A percentile compares a stretch with the other conserved stretches of the same genome.
Evolutionary conservation across 225 moss, liverwort and hornwort genomes (phyloP).

Genomic region (Bryum argenteum): DNA sequence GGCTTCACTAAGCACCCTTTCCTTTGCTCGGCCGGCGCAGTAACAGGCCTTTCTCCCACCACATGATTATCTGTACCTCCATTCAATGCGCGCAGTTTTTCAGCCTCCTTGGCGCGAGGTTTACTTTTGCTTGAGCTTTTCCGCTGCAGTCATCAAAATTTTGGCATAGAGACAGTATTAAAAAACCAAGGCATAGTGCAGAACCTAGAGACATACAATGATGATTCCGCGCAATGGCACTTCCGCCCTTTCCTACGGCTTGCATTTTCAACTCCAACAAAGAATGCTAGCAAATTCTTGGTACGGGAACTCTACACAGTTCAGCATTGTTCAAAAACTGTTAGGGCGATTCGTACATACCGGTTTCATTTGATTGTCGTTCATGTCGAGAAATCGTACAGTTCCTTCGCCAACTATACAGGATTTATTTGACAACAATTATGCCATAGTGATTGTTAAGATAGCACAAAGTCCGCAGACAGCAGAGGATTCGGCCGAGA

Average conservation of each 20-base stretch:
- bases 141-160: background rate
- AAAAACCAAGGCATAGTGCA: too few relatives aligned
- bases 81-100: background rate
- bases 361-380: conserved; percentile 15
- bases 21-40: conserved; percentile 6
- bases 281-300: too few relatives aligned
- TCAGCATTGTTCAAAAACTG: background rate
- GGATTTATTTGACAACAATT: background rate
- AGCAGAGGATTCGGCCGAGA: conserved; percentile 1
- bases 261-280: background rate
- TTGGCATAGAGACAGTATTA: background rate
- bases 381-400: conserved; percentile 16
- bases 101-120: conserved; percentile 13
- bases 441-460: background rate
- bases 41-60: conserved; percentile 12
- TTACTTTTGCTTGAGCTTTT: conserved; percentile 16
- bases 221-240: background rate
- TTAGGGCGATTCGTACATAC: conserved; percentile 12
- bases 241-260: conserved; percentile 5
- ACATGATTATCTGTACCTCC: background rate
- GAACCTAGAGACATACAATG: too few relatives aligned
- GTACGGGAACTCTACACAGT: background rate
- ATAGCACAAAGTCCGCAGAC: background rate
- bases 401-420: background rate
- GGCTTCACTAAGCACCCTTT: conserved; percentile 28